Evolutionary conservation across 805 yeast species (phyloP).

Genomic region (Metschnikowia peoriensis): DNA sequence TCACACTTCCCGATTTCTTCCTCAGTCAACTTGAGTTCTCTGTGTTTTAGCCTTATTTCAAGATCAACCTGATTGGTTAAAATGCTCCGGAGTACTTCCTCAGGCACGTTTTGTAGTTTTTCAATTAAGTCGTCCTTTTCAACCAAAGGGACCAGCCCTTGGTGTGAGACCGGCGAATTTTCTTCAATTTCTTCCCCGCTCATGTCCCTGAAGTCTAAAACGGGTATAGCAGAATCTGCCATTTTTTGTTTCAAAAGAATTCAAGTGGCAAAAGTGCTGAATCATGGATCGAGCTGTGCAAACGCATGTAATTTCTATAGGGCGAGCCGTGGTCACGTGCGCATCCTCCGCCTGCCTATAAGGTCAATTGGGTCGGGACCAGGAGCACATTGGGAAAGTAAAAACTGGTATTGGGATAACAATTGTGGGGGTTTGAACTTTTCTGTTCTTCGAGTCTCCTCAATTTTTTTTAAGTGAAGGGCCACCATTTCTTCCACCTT

Average conservation of each 20-base stretch:
- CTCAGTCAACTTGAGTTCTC: constrained; percentile 50
- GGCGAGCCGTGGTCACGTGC: constrained; percentile 10
- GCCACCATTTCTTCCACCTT: background rate
- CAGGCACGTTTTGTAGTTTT: constrained; percentile 19
- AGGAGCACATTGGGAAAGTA: constrained; percentile 5
- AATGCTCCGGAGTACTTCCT: constrained; percentile 22
- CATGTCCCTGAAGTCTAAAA: background rate
- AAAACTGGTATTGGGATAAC: background rate
- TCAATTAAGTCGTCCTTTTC: constrained; percentile 16
- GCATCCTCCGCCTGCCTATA: constrained; percentile 4
- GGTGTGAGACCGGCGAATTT: background rate
- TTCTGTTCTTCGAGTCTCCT: background rate
- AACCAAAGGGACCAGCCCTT: constrained; percentile 8
- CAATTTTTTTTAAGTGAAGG: background rate
- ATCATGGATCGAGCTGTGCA: background rate
- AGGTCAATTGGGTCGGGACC: constrained; percentile 12
- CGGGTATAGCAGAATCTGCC: background rate
- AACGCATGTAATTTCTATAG: background rate
- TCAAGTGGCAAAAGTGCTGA: background rate
- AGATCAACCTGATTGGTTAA: constrained; percentile 51
- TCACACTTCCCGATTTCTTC: constrained; percentile 57
- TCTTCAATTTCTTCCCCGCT: background rate
- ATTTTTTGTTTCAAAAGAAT: background rate
- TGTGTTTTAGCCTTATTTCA: constrained; percentile 59
- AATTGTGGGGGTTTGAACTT: background rate